A percentile compares a stretch with the other conserved stretches of the same genome.
Evolutionary conservation across 2,329 filamentous ascomycete genomes (phyloP).

Genomic region (Achaetomium macrosporum): DNA sequence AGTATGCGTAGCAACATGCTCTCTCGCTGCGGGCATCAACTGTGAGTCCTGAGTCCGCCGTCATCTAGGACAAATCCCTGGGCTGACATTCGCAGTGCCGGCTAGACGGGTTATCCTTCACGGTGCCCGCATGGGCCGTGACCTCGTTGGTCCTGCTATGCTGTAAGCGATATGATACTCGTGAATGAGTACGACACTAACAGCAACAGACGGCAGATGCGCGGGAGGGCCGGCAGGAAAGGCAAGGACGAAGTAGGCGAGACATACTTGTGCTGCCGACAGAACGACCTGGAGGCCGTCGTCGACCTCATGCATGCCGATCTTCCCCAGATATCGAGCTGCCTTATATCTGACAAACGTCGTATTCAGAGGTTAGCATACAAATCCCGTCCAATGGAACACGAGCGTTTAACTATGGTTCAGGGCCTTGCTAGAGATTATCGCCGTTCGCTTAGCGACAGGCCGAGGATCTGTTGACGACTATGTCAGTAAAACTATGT

Average conservation of each 20-base stretch:
- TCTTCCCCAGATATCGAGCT: slow-evolving; percentile 63
- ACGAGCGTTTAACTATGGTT: not conserved
- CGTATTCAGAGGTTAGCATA: slow-evolving; percentile 56
- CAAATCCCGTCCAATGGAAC: not conserved
- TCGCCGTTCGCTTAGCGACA: slow-evolving; percentile 62
- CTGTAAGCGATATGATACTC: slow-evolving; percentile 33
- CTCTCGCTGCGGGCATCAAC: slow-evolving; percentile 78
- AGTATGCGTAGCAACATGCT: slow-evolving; percentile 71
- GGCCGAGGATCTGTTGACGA: slow-evolving; percentile 59
- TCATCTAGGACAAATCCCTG: not conserved
- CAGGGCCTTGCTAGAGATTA: slow-evolving; percentile 65
- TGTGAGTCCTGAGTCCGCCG: slow-evolving; percentile 13
- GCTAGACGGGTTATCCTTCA: slow-evolving; percentile 71
- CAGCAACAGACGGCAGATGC: slow-evolving; percentile 57
- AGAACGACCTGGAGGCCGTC: slow-evolving; percentile 62
- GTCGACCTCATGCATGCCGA: slow-evolving; percentile 67
- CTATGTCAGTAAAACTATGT: slow-evolving; percentile 61
- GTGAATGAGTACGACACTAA: not conserved
- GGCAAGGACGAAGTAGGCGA: slow-evolving; percentile 73
- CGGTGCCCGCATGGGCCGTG: slow-evolving; percentile 68
- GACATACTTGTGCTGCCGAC: slow-evolving; percentile 69
- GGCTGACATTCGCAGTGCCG: slow-evolving; percentile 38
- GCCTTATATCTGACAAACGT: slow-evolving; percentile 53
- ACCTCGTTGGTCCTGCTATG: slow-evolving; percentile 73
- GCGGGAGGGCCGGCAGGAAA: slow-evolving; percentile 69